These are phyloP conservation scores for Coniochaeta pulveracea DNA, from an alignment of 2,329 filamentous ascomycete genomes.

Conservation along the genomic window DNA sequence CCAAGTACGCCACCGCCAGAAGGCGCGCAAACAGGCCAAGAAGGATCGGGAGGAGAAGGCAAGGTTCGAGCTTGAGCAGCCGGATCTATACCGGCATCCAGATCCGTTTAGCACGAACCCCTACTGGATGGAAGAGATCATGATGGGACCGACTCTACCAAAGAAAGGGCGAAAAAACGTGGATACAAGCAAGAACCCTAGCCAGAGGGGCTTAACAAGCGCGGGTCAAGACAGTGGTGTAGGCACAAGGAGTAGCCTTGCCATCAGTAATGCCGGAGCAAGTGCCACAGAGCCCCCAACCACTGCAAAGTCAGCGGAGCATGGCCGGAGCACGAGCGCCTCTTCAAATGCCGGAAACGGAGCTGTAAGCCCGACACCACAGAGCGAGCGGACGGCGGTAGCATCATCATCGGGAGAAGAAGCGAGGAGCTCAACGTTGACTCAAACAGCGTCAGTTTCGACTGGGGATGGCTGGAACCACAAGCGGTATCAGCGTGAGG, in stretches of 20 bases:
- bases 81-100: slow-evolving; percentile 66
- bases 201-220: slow-evolving; percentile 48
- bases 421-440: slow-evolving; percentile 25
- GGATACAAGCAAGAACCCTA: slow-evolving; percentile 39
- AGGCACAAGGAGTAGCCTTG: slow-evolving; percentile 24
- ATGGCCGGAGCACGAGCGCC: neutral
- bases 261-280: slow-evolving; percentile 18
- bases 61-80: slow-evolving; percentile 55
- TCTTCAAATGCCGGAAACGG: slow-evolving; percentile 21
- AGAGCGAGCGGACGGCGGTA: slow-evolving; percentile 31
- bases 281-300: slow-evolving; percentile 11
- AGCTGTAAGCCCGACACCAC: neutral
- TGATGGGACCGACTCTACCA: slow-evolving; percentile 63
- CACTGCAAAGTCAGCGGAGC: slow-evolving; percentile 6
- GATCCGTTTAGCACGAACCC: slow-evolving; percentile 78
- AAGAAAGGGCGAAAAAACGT: slow-evolving; percentile 40
- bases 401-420: slow-evolving; percentile 29
- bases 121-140: slow-evolving; percentile 81
- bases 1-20: slow-evolving; percentile 56
- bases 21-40: slow-evolving; percentile 59
- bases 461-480: slow-evolving; percentile 58
- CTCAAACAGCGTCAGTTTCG: slow-evolving; percentile 22
- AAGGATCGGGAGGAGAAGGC: slow-evolving; percentile 55
- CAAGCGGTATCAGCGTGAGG: slow-evolving; percentile 73
- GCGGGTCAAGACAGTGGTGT: slow-evolving; percentile 41